Evolutionary conservation across 345 rosid species (phyloP), one percentile per base, ranked within the genome.

Genomic region (Ceriops tagal): DNA sequence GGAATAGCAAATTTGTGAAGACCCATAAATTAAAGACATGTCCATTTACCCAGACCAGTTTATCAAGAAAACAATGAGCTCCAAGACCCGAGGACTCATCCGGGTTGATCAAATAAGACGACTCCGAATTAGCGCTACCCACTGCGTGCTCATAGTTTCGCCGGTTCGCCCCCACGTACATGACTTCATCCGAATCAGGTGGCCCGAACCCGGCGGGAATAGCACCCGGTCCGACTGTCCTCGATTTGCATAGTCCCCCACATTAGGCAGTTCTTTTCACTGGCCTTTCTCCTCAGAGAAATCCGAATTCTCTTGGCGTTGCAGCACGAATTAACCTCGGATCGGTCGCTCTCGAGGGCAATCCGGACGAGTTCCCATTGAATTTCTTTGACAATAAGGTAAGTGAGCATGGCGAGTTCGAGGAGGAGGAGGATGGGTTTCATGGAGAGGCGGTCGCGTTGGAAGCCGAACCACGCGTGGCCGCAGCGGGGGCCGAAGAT

Each of bases 381-480:
- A 24, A 24, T 24, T 24, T 24, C 26, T 24, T 24, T 24, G 1
- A 24, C 26, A 24, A 24, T 24, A 24, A 24, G 26, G 26, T 24
- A 24, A 24, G 26, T 24, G 26, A 24, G 26, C 26, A 91, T 78
- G 61, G 95, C 80, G 70, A 93, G 89, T 75, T 91, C 90, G 68
- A 91, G 90, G 58, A 89, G 91, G 58, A 89, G 91, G 64, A 91
- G 89, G 59, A 81, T 52, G 18, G 91, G 92, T 66, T 79, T 87
- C 0, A 80, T 69, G 32, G 96, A 83, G 83, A 88, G 93, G 77
- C 90, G 96, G 75, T 89, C 82, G 71, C 83, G 87, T 61, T 92
- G 96, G 77, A 92, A 62, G 65, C 96, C 90, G 87, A 92, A 84
- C 92, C 96, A 90, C 35, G 86, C 97, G 78, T 89, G 97, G 66